phyloP scores from a whole-genome alignment of 2,329 filamentous ascomycete species.

The Arthroderma uncinatum region DNA sequence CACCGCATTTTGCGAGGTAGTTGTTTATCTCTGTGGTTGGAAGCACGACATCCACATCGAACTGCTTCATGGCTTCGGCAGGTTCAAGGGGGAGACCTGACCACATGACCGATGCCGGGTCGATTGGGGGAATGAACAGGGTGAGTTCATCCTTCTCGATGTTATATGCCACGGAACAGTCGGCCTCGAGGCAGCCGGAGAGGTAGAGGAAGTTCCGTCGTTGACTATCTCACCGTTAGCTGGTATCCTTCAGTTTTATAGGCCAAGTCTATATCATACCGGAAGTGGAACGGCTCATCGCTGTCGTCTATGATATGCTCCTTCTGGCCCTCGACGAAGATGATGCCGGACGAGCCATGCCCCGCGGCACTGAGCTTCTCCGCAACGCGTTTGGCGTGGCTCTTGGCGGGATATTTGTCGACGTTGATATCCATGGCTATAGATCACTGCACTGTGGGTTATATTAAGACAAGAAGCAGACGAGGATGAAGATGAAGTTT shows the following conservation, averaged over 20 bases:
- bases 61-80: slow-evolving; percentile 62
- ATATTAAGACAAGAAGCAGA: background rate
- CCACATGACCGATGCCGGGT: slow-evolving; percentile 88
- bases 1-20: slow-evolving; percentile 45
- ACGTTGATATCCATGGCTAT: slow-evolving; percentile 31
- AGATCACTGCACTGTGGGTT: background rate
- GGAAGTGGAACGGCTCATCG: slow-evolving; percentile 69
- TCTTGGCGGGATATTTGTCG: slow-evolving; percentile 69
- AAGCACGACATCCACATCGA: slow-evolving; percentile 70
- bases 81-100: slow-evolving; percentile 70
- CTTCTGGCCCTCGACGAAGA: slow-evolving; percentile 81
- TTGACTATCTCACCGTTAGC: slow-evolving; percentile 37
- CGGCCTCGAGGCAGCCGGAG: slow-evolving; percentile 70
- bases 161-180: slow-evolving; percentile 72
- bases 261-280: slow-evolving; percentile 38
- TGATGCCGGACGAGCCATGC: slow-evolving; percentile 55
- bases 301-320: slow-evolving; percentile 79
- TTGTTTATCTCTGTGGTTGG: slow-evolving; percentile 64
- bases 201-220: slow-evolving; percentile 92
- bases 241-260: background rate
- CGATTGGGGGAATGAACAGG: slow-evolving; percentile 79
- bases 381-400: slow-evolving; percentile 73
- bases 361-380: slow-evolving; percentile 58
- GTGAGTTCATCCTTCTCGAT: slow-evolving; percentile 61
- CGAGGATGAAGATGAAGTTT: background rate